phyloP scores from a whole-genome alignment of 2,329 filamentous ascomycete species.

The Pseudogymnoascus sp. region DNA sequence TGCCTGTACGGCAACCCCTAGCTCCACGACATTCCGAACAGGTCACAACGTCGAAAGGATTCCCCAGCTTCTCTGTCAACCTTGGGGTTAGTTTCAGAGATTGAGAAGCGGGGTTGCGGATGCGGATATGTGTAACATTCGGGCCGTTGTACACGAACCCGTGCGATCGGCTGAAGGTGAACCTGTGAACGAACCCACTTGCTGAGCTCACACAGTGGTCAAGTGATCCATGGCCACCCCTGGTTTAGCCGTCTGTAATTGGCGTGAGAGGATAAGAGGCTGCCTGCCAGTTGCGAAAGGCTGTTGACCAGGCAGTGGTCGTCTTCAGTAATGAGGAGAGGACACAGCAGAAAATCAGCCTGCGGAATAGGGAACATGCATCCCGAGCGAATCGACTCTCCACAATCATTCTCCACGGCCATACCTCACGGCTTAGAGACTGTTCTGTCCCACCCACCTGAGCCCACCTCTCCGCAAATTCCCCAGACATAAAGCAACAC shows the following conservation, averaged over 20 bases:
- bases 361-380: too few species aligned
- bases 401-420: too few species aligned
- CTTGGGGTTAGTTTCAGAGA: background rate
- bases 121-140: background rate
- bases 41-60: background rate
- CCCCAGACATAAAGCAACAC: background rate
- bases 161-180: background rate
- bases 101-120: background rate
- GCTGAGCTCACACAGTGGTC: background rate
- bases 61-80: background rate
- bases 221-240: background rate
- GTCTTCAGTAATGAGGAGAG: too few species aligned
- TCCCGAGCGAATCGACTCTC: background rate
- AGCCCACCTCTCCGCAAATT: background rate
- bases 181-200: background rate
- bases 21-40: background rate
- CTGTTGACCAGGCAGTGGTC: too few species aligned
- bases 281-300: background rate
- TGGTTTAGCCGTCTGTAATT: background rate
- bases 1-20: background rate
- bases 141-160: background rate
- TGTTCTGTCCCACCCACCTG: background rate
- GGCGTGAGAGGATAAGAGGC: background rate
- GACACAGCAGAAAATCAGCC: too few species aligned
- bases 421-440: background rate